These are phyloP conservation scores for Nakaseomyces delphensis DNA, from an alignment of 1,139 yeast species.

Conservation along the genomic window DNA sequence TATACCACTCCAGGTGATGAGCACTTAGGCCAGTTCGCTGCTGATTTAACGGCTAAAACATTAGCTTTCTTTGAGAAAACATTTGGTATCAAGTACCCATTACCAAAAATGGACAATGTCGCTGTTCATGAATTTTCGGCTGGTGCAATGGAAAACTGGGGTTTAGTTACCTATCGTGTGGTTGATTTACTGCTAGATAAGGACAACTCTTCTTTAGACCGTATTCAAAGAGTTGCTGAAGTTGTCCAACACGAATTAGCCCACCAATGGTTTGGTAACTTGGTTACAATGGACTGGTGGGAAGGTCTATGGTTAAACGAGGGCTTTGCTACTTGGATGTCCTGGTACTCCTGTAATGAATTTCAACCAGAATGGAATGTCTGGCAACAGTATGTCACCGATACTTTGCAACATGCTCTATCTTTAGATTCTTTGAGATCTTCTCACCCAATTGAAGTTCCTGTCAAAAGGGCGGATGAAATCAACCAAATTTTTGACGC, in stretches of 20 bases:
- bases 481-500: slow-evolving; percentile 83
- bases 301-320: slow-evolving; percentile 88
- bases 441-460: slow-evolving; percentile 83
- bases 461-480: slow-evolving; percentile 71
- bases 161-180: slow-evolving; percentile 72
- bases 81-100: slow-evolving; percentile 66
- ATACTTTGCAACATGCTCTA: slow-evolving; percentile 61
- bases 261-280: slow-evolving; percentile 89
- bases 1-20: slow-evolving; percentile 72
- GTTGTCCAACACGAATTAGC: slow-evolving; percentile 88
- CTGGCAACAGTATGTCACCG: slow-evolving; percentile 65
- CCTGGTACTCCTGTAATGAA: slow-evolving; percentile 68
- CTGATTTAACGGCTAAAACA: slow-evolving; percentile 66
- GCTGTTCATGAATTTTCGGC: slow-evolving; percentile 79
- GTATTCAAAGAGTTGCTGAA: slow-evolving; percentile 73
- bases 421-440: slow-evolving; percentile 65
- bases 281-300: slow-evolving; percentile 95
- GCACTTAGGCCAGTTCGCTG: slow-evolving; percentile 56
- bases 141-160: slow-evolving; percentile 94
- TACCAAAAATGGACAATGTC: slow-evolving; percentile 75
- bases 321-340: slow-evolving; percentile 90
- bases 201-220: slow-evolving; percentile 54
- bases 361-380: slow-evolving; percentile 83
- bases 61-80: slow-evolving; percentile 63
- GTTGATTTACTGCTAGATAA: slow-evolving; percentile 66